Base-by-base conservation (phyloP, 805 yeast species). In the Schwanniomyces polymorphus region DNA sequence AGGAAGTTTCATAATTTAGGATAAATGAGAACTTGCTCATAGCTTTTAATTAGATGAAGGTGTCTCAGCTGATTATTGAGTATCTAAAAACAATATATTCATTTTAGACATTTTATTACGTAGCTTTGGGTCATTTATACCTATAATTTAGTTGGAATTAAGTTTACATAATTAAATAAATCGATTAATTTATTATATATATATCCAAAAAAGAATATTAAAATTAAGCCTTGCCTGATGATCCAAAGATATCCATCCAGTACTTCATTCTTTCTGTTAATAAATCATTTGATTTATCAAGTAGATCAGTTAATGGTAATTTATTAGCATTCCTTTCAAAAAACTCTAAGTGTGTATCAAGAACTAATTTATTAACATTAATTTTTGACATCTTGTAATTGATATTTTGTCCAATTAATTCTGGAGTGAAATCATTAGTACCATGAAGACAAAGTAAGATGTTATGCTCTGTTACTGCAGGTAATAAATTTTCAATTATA, bases 361-460 rank as follows among this genome's bases (percentile, higher is more conserved):
- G 50, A 4, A 66, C 60, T 33, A 65, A 50, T 41, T 58, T 58
- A 52, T 68, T 68, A 25, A 65, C 61, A 45, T 68, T 67, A 39
- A 65, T 55, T 50, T 68, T 68, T 17, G 70, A 57, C 38, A 66
- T 53, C 1, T 71, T 72, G 16, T 53, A 52, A 23, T 46, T 48
- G 29, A 67, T 54, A 37, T 57, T 60, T 44, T 55, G 43, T 34
- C 53, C 46, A 25, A 65, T 42, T 27, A 67, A 44, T 18, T 63
- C 67, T 6, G 61, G 60, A 10, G 60, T 54, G 40, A 65, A 59
- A 5, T 60, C 64, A 47, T 57, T 62, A 5, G 70, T 65, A 12
- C 72, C 74, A 46, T 67, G 74, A 26, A 68, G 52, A 31, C 68
- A 69, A n/a, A 67, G 48, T 4, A 57, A 50, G 7, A 63, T 52